Conservation (phyloP, 306 rosid species). For the Lathyrus sativus region DNA sequence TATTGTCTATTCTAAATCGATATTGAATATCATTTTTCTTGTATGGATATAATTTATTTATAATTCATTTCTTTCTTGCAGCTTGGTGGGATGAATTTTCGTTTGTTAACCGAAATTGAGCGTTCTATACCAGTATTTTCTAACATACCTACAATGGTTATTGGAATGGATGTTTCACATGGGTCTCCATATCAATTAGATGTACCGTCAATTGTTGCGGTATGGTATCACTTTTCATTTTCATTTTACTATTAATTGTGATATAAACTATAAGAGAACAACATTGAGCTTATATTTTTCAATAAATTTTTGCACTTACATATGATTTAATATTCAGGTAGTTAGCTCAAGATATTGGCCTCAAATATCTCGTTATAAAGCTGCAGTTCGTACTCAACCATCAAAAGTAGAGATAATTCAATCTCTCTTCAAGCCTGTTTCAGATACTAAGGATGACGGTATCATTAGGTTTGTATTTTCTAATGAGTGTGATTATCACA, state of each 20-base stretch:
- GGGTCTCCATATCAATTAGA: constrained; percentile 50
- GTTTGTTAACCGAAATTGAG: constrained; percentile 30
- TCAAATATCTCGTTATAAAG: constrained; percentile 44
- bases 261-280: not conserved
- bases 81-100: constrained; percentile 56
- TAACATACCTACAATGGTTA: constrained; percentile 44
- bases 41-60: not conserved
- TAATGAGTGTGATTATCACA: not conserved
- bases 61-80: constrained; percentile 20
- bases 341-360: constrained; percentile 55
- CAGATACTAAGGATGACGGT: constrained; percentile 33
- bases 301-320: no score
- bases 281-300: not conserved
- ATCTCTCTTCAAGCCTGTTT: constrained; percentile 34
- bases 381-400: constrained; percentile 43
- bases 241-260: not conserved
- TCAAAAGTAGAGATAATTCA: constrained; percentile 41
- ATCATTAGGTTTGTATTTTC: constrained; percentile 39
- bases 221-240: constrained; percentile 19
- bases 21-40: not conserved
- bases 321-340: constrained; percentile 33
- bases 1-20: not conserved
- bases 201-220: constrained; percentile 55
- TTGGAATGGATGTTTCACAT: constrained; percentile 62
- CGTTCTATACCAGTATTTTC: constrained; percentile 42